Conservation (phyloP, 306 rosid genomes). For the Gastrolobium bilobum region DNA sequence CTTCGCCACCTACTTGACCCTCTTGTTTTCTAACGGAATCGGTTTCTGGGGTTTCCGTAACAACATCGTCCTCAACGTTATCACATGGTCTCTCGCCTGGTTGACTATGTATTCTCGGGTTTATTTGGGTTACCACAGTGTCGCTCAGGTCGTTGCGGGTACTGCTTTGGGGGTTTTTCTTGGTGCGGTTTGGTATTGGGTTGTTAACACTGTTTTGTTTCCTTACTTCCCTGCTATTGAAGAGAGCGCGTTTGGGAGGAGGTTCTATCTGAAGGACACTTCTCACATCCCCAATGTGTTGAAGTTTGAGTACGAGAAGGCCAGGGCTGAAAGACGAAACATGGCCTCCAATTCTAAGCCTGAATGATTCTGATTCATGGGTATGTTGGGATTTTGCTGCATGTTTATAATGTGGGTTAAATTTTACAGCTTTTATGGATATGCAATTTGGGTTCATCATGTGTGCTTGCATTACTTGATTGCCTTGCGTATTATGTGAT, state of each 20-base stretch:
- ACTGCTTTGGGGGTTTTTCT: slow-evolving; percentile 72
- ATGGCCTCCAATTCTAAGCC: slow-evolving; percentile 51
- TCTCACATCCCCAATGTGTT: slow-evolving; percentile 83
- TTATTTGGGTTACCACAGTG: slow-evolving; percentile 85
- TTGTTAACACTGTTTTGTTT: slow-evolving; percentile 63
- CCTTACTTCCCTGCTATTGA: slow-evolving; percentile 72
- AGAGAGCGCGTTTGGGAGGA: slow-evolving; percentile 79
- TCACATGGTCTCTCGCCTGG: slow-evolving; percentile 71
- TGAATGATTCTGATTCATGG: slow-evolving; percentile 40
- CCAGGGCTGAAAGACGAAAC: slow-evolving; percentile 71
- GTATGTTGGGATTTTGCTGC: slow-evolving; percentile 3
- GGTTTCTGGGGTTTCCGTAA: slow-evolving; percentile 54
- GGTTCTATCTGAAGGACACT: slow-evolving; percentile 82
- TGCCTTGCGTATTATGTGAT: neutral
- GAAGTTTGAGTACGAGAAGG: slow-evolving; percentile 91
- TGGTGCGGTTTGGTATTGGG: slow-evolving; percentile 85
- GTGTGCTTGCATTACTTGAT: neutral
- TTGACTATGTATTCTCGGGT: slow-evolving; percentile 83
- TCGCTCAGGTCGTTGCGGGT: slow-evolving; percentile 91
- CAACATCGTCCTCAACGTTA: slow-evolving; percentile 46
- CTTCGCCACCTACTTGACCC: slow-evolving; percentile 74
- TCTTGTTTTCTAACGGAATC: slow-evolving; percentile 54
- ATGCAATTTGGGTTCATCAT: slow-evolving; percentile 22
- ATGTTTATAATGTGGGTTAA: too few species aligned
- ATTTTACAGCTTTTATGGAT: neutral